Evolutionary conservation across 2,329 filamentous ascomycete genomes (phyloP).

Genomic region (Raffaelea albimanens): DNA sequence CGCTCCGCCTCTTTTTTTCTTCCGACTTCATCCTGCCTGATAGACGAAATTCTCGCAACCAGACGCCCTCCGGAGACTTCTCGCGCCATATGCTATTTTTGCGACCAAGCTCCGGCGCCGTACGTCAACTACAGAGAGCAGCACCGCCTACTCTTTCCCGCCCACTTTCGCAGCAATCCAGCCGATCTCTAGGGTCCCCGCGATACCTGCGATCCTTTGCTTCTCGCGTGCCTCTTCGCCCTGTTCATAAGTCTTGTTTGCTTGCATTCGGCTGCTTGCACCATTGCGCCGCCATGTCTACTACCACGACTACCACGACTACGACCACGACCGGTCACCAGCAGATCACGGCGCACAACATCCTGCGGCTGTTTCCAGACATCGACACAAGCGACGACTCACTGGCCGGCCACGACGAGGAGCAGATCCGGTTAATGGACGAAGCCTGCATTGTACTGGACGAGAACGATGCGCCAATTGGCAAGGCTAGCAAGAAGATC

Average conservation of each 20-base stretch:
- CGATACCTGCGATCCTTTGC: no score
- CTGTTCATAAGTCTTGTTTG: no score
- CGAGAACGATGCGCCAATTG: slow-evolving; percentile 84
- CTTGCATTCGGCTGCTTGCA: no score
- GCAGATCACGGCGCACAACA: slow-evolving; percentile 74
- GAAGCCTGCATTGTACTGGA: slow-evolving; percentile 97
- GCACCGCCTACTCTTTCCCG: no score
- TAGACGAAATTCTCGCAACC: no score
- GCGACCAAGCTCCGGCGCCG: no score
- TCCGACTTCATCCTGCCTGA: neutral
- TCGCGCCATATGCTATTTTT: no score
- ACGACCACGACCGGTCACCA: slow-evolving; percentile 41
- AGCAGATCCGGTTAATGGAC: slow-evolving; percentile 97
- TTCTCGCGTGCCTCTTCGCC: no score
- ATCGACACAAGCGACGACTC: slow-evolving; percentile 62
- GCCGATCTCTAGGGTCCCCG: no score
- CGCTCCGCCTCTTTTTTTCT: neutral
- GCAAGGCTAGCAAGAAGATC: slow-evolving; percentile 94
- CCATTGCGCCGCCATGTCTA: slow-evolving; percentile 7
- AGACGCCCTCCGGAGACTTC: no score
- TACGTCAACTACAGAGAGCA: no score
- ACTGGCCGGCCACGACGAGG: slow-evolving; percentile 86
- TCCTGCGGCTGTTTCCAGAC: slow-evolving; percentile 82
- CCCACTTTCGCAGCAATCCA: no score
- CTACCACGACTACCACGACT: slow-evolving; percentile 11